Percentiles rank a stretch among this genome's conserved stretches.
phyloP scores from a whole-genome alignment of 2,329 filamentous ascomycete species.

The Microcyclospora pomicola region DNA sequence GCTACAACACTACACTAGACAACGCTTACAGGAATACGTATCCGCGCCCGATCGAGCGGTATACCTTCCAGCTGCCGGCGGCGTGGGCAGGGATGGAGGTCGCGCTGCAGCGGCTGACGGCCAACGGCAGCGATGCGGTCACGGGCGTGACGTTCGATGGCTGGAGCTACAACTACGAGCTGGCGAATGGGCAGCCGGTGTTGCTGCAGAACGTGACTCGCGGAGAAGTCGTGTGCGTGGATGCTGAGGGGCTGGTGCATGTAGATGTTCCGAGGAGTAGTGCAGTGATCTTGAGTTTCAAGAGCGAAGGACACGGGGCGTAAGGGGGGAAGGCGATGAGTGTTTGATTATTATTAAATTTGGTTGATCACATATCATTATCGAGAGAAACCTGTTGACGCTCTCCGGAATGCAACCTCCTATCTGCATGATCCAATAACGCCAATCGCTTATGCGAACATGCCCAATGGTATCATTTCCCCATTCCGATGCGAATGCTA shows the following conservation, averaged over 20 bases:
- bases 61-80: conserved; percentile 30
- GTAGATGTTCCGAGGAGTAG: conserved; percentile 18
- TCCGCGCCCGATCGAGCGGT: conserved; percentile 25
- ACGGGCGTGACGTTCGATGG: conserved; percentile 49
- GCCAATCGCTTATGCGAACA: not conserved
- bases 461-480: not conserved
- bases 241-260: conserved; percentile 22
- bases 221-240: conserved; percentile 29
- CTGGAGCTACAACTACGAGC: conserved; percentile 47
- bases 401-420: too few relatives aligned
- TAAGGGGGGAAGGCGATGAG: too few relatives aligned
- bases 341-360: too few relatives aligned
- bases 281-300: conserved; percentile 15
- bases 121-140: conserved; percentile 51
- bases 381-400: too few relatives aligned
- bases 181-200: conserved; percentile 41
- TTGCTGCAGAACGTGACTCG: conserved; percentile 41
- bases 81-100: conserved; percentile 11
- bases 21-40: conserved; percentile 31
- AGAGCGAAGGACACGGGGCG: not conserved
- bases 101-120: conserved; percentile 38
- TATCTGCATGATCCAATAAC: not conserved
- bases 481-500: conserved; percentile 1
- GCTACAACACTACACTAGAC: conserved; percentile 36
- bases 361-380: too few relatives aligned